These are phyloP conservation scores for Dioscorea cayenensis DNA, from an alignment of 116 monocot genomes.

Conservation along the genomic window DNA sequence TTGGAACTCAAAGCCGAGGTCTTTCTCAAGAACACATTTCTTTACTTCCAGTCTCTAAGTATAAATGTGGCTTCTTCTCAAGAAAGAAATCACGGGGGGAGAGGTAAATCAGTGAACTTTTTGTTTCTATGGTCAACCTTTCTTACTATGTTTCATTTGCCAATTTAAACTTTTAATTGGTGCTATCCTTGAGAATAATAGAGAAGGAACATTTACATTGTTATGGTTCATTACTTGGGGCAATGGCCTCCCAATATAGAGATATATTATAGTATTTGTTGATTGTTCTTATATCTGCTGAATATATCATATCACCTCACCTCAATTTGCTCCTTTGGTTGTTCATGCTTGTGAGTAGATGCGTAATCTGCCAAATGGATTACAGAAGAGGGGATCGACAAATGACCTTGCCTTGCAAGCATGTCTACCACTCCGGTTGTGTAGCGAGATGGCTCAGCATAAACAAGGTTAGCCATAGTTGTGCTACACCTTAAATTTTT, in stretches of 20 bases:
- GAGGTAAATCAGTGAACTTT: slow-evolving; percentile 31
- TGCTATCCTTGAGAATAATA: no score
- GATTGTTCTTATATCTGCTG: neutral
- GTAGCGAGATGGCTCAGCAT: slow-evolving; percentile 56
- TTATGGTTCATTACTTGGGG: no score
- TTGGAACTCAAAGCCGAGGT: slow-evolving; percentile 88
- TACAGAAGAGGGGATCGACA: slow-evolving; percentile 71
- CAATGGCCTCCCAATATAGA: no score
- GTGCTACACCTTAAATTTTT: neutral
- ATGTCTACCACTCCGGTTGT: slow-evolving; percentile 57
- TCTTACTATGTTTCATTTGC: no score
- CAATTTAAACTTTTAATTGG: no score
- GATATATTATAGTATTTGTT: no score
- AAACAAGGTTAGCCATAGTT: slow-evolving; percentile 45
- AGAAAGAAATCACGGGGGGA: slow-evolving; percentile 62
- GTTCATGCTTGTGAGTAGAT: slow-evolving; percentile 30
- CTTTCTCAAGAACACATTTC: slow-evolving; percentile 80
- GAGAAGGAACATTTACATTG: no score
- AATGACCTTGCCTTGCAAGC: slow-evolving; percentile 72
- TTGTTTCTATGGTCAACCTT: neutral
- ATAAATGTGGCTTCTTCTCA: slow-evolving; percentile 84
- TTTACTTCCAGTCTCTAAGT: slow-evolving; percentile 74
- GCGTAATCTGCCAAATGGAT: slow-evolving; percentile 86
- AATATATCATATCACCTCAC: neutral
- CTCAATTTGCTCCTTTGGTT: neutral